A percentile compares a stretch with the other conserved stretches of the same genome.
Conservation (phyloP, 176 grass and related monocot species). For the Hordeum marinum region DNA sequence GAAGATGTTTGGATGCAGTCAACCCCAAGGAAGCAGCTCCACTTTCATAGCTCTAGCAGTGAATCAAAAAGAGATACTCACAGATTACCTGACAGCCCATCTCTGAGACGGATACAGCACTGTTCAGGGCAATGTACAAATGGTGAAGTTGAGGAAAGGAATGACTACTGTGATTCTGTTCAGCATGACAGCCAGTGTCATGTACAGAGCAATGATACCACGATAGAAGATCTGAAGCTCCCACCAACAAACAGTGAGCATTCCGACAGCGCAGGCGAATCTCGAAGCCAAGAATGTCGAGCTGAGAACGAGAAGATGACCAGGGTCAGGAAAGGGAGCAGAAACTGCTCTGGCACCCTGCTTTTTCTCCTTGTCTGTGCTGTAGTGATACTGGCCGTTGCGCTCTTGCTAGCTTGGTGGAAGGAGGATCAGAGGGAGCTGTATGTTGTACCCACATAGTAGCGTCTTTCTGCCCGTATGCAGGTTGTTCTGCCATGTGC, state of each 20-base stretch:
- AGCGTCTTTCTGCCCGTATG: not conserved
- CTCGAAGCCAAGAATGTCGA: constrained; percentile 25
- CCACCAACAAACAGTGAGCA: not conserved
- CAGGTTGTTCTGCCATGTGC: not conserved
- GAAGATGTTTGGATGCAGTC: constrained; percentile 25
- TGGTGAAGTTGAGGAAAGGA: constrained; percentile 17
- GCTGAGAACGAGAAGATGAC: constrained; percentile 21
- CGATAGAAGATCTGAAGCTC: constrained; percentile 29
- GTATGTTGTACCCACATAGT: constrained; percentile 43
- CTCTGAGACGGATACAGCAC: not conserved
- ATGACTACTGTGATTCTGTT: not conserved
- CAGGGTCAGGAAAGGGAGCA: constrained; percentile 14
- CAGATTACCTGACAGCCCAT: constrained; percentile 18
- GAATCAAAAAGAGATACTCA: constrained; percentile 29
- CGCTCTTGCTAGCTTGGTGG: constrained; percentile 33
- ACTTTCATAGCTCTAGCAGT: constrained; percentile 11
- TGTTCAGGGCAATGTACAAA: constrained; percentile 6
- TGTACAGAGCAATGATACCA: not conserved
- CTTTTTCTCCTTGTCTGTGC: constrained; percentile 16
- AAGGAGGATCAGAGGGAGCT: constrained; percentile 22
- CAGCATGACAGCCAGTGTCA: not conserved
- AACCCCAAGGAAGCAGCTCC: constrained; percentile 45
- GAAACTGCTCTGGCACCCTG: not conserved
- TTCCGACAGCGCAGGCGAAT: constrained; percentile 3
- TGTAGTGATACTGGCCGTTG: not conserved